Evolutionary conservation across 495 filamentous ascomycete species (phyloP).

Genomic region (Aspergillus leporis): DNA sequence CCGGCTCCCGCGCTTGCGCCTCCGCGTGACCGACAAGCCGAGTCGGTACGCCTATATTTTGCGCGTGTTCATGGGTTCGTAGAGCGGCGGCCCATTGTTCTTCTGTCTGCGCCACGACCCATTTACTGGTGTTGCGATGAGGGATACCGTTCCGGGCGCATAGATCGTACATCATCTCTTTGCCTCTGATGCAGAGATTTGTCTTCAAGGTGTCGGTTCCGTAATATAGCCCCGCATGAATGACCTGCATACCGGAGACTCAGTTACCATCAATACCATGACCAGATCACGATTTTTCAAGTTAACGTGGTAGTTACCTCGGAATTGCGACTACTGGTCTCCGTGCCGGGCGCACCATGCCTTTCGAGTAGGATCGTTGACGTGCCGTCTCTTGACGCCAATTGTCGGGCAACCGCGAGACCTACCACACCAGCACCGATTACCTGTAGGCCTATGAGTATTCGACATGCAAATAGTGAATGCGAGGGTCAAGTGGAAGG

Average conservation of each 20-base stretch:
- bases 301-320: constrained; percentile 54
- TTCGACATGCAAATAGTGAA: neutral
- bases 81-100: constrained; percentile 66
- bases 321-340: constrained; percentile 91
- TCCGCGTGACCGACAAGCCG: constrained; percentile 63
- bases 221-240: constrained; percentile 96
- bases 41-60: constrained; percentile 68
- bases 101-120: constrained; percentile 85
- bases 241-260: constrained; percentile 57
- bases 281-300: neutral
- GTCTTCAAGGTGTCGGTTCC: constrained; percentile 76
- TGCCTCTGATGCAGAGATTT: constrained; percentile 74
- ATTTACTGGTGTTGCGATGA: constrained; percentile 79
- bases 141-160: constrained; percentile 68
- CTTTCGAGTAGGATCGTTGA: constrained; percentile 81
- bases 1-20: constrained; percentile 67
- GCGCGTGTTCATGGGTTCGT: constrained; percentile 65
- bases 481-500: constrained; percentile 10
- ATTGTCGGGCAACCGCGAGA: constrained; percentile 77
- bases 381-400: constrained; percentile 63
- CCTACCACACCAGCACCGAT: constrained; percentile 92
- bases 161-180: constrained; percentile 73
- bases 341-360: constrained; percentile 75
- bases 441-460: constrained; percentile 50
- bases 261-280: too few relatives aligned